These are phyloP conservation scores for Didymella pomorum DNA, from an alignment of 2,329 filamentous ascomycete species.

Conservation along the genomic window DNA sequence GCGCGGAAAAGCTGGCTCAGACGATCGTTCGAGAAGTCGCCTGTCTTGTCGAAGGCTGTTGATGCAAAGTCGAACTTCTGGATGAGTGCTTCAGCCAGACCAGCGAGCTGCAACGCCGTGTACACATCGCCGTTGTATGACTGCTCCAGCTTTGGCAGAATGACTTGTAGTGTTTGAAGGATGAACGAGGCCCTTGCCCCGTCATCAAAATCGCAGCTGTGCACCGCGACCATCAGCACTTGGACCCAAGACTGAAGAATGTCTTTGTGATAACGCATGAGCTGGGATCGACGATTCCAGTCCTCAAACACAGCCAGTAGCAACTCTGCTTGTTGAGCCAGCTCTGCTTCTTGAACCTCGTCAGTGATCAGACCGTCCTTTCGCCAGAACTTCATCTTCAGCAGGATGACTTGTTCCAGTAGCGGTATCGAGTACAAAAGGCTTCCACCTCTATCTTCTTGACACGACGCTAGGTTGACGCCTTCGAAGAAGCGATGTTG, in stretches of 20 bases:
- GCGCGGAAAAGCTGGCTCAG: slow-evolving; percentile 91
- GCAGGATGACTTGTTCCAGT: slow-evolving; percentile 74
- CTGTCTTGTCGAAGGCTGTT: slow-evolving; percentile 56
- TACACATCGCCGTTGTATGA: slow-evolving; percentile 73
- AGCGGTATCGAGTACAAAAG: slow-evolving; percentile 73
- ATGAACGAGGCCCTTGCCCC: slow-evolving; percentile 78
- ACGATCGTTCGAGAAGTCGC: slow-evolving; percentile 85
- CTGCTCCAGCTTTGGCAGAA: slow-evolving; percentile 85
- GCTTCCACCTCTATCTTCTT: slow-evolving; percentile 64
- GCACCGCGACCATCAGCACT: slow-evolving; percentile 81
- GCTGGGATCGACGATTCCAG: slow-evolving; percentile 68
- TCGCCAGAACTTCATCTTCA: slow-evolving; percentile 71
- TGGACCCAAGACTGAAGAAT: slow-evolving; percentile 86
- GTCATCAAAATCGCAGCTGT: slow-evolving; percentile 80
- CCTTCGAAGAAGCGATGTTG: slow-evolving; percentile 68
- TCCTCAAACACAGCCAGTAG: slow-evolving; percentile 68
- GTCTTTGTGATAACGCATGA: slow-evolving; percentile 65
- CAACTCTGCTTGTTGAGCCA: slow-evolving; percentile 60
- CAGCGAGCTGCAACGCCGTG: slow-evolving; percentile 78
- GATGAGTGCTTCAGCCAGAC: slow-evolving; percentile 75
- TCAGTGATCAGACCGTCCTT: slow-evolving; percentile 51
- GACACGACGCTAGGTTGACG: slow-evolving; percentile 72
- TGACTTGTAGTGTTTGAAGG: slow-evolving; percentile 84
- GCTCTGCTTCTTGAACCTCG: slow-evolving; percentile 44
- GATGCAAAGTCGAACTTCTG: slow-evolving; percentile 71